Base-by-base conservation (phyloP, 768 basidiomycete genomes). In the Kwoniella sp. region DNA sequence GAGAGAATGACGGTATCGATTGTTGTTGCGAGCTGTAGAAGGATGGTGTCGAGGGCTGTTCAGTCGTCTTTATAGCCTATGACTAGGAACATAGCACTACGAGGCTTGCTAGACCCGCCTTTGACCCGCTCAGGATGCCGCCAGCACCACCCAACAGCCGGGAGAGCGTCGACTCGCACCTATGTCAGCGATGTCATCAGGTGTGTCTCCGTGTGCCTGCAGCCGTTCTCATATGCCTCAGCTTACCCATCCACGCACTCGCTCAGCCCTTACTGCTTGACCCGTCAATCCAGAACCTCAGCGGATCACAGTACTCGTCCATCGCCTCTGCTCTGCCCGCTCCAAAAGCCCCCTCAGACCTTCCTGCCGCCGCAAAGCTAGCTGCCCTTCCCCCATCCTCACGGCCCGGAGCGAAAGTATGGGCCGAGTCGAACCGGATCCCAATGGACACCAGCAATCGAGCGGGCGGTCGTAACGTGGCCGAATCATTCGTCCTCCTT, bases 241-340 rank as follows among this genome's bases (percentile, higher is more conserved):
- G 27, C 36, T 33, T 14, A 20, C 14, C 15, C 20, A 15, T 26
- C 7, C n/a, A 15, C n/a, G n/a, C n/a, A n/a, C n/a, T n/a, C n/a
- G n/a, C n/a, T n/a, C 43, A 92, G 67, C 88, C 88, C 5, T 76
- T 95, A 28, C 85, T 89, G 82, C 81, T 90, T 62, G 92, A 96
- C 78, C 85, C 84, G n/a, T 91, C 90, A n/a, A 78, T 95, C 12
- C 79, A 87, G 42, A 86, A 89, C 69, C 78, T 93, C 49, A 82
- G 87, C 4, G 89, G 87, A 19, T 87, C 89, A 12, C 84, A 87
- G 25, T 88, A 90, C 75, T 88, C 90, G 70, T 84, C 87, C 78
- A 84, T 93, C 60, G 82, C 83, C 19, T 83, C 88, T 15, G 84
- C 87, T 32, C 79, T 82, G 12, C 76, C 82, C 28, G 76, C 81